Evolutionary conservation across 306 rosid species (phyloP).

Genomic region (Dalbergia cultrata): DNA sequence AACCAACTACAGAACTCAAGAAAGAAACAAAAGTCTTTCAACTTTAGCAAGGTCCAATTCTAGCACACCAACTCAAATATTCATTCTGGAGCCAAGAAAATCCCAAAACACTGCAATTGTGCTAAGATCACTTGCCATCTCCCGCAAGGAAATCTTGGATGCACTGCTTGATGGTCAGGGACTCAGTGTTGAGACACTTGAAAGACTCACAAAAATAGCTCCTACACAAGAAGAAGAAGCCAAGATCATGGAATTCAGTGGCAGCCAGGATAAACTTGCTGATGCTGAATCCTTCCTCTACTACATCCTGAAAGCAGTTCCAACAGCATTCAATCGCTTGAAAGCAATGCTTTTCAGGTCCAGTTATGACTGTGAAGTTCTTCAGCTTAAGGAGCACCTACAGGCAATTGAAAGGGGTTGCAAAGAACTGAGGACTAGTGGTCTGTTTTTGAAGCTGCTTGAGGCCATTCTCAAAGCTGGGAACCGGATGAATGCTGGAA

Average conservation of each 20-base stretch:
- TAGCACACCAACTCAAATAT: conserved; percentile 60
- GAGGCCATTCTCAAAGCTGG: conserved; percentile 95
- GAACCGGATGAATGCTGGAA: conserved; percentile 89
- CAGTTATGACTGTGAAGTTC: conserved; percentile 65
- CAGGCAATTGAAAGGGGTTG: conserved; percentile 74
- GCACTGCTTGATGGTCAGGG: conserved; percentile 78
- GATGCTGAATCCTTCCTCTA: conserved; percentile 84
- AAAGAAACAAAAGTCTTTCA: conserved; percentile 49
- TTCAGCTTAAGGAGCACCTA: conserved; percentile 65
- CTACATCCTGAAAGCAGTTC: conserved; percentile 72
- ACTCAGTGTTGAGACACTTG: conserved; percentile 73
- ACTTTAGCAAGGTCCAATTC: conserved; percentile 50
- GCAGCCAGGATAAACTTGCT: conserved; percentile 71
- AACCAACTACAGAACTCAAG: conserved; percentile 47
- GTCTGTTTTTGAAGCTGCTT: conserved; percentile 74
- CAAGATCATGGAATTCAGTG: conserved; percentile 67
- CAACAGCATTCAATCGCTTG: conserved; percentile 72
- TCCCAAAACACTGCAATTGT: conserved; percentile 86
- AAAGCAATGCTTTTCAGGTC: conserved; percentile 81
- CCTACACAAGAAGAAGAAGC: conserved; percentile 76
- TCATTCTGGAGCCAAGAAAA: conserved; percentile 75
- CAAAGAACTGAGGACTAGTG: conserved; percentile 67
- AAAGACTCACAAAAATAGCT: conserved; percentile 77
- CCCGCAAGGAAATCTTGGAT: conserved; percentile 68
- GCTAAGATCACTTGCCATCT: conserved; percentile 66